Percentiles rank a stretch among this genome's conserved stretches.
phyloP scores from a whole-genome alignment of 768 basidiomycete species.

The Xanthoconium stramineum region DNA sequence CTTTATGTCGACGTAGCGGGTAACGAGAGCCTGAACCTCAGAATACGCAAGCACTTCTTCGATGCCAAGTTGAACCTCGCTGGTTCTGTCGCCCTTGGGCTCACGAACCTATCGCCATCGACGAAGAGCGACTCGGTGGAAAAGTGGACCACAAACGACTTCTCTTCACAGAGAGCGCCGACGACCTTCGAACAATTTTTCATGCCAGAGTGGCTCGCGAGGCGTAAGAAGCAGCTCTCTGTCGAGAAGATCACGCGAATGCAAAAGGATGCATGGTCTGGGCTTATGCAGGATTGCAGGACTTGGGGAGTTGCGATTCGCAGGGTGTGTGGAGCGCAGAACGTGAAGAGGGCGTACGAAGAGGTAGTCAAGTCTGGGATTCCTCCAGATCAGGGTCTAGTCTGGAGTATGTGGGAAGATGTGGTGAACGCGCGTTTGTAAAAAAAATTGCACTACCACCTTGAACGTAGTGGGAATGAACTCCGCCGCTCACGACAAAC shows the following conservation, averaged over 20 bases:
- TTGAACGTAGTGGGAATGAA: no score
- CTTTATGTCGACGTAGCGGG: constrained; percentile 66
- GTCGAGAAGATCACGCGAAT: constrained; percentile 43
- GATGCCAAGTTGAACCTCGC: constrained; percentile 27
- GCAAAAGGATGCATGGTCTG: constrained; percentile 58
- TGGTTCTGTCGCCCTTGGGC: constrained; percentile 47
- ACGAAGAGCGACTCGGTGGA: constrained; percentile 30
- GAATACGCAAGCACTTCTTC: constrained; percentile 40
- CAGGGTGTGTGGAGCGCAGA: constrained; percentile 43
- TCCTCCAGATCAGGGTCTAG: constrained; percentile 51
- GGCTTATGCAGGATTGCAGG: constrained; percentile 52
- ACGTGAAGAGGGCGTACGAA: constrained; percentile 49
- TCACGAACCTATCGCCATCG: constrained; percentile 54
- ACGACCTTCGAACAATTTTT: constrained; percentile 52
- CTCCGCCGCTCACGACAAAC: no score
- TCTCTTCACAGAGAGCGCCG: constrained; percentile 12
- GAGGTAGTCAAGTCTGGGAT: constrained; percentile 43
- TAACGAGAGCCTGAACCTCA: constrained; percentile 46
- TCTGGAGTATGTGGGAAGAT: constrained; percentile 66
- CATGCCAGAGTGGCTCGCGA: constrained; percentile 65
- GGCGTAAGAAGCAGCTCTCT: constrained; percentile 48
- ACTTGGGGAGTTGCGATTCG: constrained; percentile 53
- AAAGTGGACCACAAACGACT: constrained; percentile 41
- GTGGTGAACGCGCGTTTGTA: constrained; percentile 13
- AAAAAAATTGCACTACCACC: not conserved